phyloP scores from a whole-genome alignment of 768 basidiomycete species.

The Pulveroboletus ravenelii region DNA sequence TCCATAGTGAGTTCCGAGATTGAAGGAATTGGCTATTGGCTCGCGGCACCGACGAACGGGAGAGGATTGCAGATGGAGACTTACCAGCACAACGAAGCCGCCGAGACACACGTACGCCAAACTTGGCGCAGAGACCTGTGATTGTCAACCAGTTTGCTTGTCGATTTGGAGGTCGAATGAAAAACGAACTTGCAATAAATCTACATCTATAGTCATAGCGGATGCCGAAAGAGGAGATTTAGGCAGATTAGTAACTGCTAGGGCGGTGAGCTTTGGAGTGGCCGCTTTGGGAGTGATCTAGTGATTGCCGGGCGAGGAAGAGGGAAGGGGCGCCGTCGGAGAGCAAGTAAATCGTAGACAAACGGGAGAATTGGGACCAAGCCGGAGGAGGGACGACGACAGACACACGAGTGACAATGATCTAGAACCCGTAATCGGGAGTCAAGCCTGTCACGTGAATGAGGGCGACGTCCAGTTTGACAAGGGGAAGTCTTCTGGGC shows the following conservation, averaged over 20 bases:
- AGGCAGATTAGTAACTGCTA: neutral
- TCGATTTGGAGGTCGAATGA: neutral
- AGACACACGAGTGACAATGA: no score
- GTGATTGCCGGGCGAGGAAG: no score
- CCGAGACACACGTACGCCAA: conserved; percentile 62
- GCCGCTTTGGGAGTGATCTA: no score
- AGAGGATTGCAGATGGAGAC: conserved; percentile 4
- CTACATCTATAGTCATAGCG: conserved; percentile 18
- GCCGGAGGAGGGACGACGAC: no score
- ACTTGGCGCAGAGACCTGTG: conserved; percentile 48
- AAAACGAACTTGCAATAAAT: conserved; percentile 25
- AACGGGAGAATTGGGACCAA: no score
- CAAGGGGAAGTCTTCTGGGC: no score
- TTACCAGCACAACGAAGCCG: conserved; percentile 47
- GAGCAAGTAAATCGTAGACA: no score
- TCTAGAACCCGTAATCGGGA: no score
- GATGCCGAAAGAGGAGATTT: no score
- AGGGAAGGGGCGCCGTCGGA: no score
- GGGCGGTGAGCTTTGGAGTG: neutral
- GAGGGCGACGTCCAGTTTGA: no score
- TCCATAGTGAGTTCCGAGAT: neutral
- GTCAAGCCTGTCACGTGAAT: no score
- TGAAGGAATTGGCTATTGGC: neutral
- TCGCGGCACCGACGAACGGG: neutral
- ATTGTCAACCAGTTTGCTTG: conserved; percentile 22